Evolutionary conservation across 2,329 filamentous ascomycete species (phyloP), one percentile per base, ranked within the genome.

Genomic region (Cercospora sp.): DNA sequence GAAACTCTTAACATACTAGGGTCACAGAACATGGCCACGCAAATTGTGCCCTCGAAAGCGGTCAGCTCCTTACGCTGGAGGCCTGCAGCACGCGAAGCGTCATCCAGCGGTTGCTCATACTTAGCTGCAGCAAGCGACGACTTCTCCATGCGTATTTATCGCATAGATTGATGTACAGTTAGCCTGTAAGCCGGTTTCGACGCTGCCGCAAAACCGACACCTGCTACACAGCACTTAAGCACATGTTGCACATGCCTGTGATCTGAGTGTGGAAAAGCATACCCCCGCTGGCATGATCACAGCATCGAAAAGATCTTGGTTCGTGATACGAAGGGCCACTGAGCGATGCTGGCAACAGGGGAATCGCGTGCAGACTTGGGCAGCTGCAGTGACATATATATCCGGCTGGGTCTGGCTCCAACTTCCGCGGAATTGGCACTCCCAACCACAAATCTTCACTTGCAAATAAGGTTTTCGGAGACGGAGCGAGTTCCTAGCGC

Each of bases 61-160:
- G 63, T 79, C 60, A 78, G 72, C 60, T 70, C 74, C n/a, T 64
- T 78, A 12, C 66, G 71, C 36, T 78, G 77, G 77, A 64, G 77
- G 53, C 76, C 77, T 48, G 18, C 33, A 36, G 57, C 30, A 36
- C 5, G 42, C 16, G 42, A 53, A 12, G 26, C n/a, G 16, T 18
- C 30, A 16, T 26, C 60, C 30, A n/a, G 23, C 23, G 26, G 45
- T 36, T 10, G 33, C 9, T 36, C 33, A 55, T 76, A 80, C 67
- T 72, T 82, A 64, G 80, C 80, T 4, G 77, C 80, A 8, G 79
- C 77, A 16, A 81, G 80, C 62, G 81, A 82, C 61, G 81, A 83
- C 73, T 76, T 71, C 4, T 81, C 79, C 3, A 69, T 82, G 13
- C 74, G 80, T 33, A 74, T 83, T 1, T 79, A 68, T 63, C 68